Percentiles rank a stretch among this genome's conserved stretches.
Conservation (phyloP, 169 alveolate genomes). For the Eimeria praecox region DNA sequence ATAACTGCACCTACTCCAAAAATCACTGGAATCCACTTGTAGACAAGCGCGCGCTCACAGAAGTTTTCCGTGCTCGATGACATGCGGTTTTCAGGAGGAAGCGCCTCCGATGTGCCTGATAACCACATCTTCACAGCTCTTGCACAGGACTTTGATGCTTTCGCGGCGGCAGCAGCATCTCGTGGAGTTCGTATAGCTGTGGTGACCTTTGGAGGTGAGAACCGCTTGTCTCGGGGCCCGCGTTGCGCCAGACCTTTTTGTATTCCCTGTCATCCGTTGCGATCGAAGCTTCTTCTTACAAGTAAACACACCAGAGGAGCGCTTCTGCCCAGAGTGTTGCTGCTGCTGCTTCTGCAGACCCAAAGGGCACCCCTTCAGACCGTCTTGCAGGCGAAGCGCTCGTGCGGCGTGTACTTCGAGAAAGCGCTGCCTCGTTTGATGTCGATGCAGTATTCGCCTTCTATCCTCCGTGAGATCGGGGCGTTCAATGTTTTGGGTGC, state of each 20-base stretch:
- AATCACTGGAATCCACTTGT: background rate
- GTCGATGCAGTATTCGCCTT: constrained; percentile 54
- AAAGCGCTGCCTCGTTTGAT: constrained; percentile 42
- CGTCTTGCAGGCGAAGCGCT: constrained; percentile 49
- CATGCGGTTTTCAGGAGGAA: constrained; percentile 13
- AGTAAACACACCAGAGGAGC: background rate
- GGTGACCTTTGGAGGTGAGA: constrained; percentile 62
- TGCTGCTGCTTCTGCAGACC: constrained; percentile 1
- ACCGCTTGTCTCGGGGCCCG: background rate
- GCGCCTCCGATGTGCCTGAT: constrained; percentile 18
- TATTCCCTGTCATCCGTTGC: background rate
- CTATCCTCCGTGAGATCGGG: constrained; percentile 49
- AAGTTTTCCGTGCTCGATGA: background rate
- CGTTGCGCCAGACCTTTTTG: background rate
- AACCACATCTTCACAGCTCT: constrained; percentile 32
- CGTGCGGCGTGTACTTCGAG: constrained; percentile 56
- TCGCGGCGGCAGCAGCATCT: constrained; percentile 38
- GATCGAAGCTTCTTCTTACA: background rate
- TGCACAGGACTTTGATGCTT: constrained; percentile 45
- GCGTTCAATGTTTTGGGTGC: background rate
- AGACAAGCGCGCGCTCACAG: background rate
- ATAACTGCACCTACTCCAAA: background rate
- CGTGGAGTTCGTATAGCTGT: constrained; percentile 47
- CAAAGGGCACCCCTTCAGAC: background rate
- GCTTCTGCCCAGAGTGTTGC: background rate